Evolutionary conservation across 306 rosid genomes (phyloP).

Genomic region (Oxytropis ochrocephala): DNA sequence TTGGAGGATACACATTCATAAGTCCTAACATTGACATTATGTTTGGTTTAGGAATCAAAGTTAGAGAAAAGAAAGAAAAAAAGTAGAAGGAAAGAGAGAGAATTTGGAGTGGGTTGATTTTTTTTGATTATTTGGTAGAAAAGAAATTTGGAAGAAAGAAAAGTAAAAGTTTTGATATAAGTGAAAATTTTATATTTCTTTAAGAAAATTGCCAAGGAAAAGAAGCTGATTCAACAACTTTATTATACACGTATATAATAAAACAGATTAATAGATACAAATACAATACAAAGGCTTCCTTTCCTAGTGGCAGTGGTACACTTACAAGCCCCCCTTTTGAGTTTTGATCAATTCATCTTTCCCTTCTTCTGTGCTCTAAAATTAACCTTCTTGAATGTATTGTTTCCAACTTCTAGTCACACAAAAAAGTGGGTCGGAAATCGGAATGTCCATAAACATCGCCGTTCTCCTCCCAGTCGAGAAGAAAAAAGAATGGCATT

Average conservation of each 20-base stretch:
- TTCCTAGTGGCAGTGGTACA: not conserved
- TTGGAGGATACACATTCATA: too few species aligned
- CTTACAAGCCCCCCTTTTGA: not conserved
- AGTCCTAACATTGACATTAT: too few species aligned
- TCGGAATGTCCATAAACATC: conserved; percentile 2
- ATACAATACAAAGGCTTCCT: not conserved
- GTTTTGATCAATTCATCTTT: not conserved
- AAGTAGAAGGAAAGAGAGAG: too few species aligned
- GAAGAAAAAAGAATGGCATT: not conserved
- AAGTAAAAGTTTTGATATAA: too few species aligned
- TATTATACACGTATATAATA: not conserved
- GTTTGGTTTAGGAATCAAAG: too few species aligned
- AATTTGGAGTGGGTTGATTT: too few species aligned
- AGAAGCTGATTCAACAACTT: not conserved
- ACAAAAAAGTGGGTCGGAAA: not conserved
- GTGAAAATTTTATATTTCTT: not conserved
- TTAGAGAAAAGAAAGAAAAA: too few species aligned
- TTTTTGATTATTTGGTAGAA: too few species aligned
- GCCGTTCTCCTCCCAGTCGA: not conserved
- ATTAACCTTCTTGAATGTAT: not conserved
- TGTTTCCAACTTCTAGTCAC: not conserved
- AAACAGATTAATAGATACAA: not conserved
- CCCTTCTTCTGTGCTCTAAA: not conserved
- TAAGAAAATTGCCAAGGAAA: not conserved
- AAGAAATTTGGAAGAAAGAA: too few species aligned